A percentile compares a stretch with the other conserved stretches of the same genome.
Conservation (phyloP, 441 rosid species). For the Arabidopsis hybrid region DNA sequence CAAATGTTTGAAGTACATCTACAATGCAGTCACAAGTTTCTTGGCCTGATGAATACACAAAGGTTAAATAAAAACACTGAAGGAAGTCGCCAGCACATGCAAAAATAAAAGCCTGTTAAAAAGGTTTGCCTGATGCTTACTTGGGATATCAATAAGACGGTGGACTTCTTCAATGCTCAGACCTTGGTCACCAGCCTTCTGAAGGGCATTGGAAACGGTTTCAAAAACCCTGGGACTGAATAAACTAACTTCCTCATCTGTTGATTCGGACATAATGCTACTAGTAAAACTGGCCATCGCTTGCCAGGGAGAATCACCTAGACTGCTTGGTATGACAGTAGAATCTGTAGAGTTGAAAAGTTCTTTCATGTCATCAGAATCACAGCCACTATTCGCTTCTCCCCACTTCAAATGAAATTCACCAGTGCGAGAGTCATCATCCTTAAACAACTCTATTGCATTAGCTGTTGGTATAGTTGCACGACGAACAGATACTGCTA, state of each 20-base stretch:
- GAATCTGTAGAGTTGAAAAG: slow-evolving; percentile 47
- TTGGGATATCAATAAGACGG: slow-evolving; percentile 51
- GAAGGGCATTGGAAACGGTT: slow-evolving; percentile 62
- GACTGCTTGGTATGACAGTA: slow-evolving; percentile 51
- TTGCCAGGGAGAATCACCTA: slow-evolving; percentile 72
- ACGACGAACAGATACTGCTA: slow-evolving; percentile 62
- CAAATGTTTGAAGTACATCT: slow-evolving; percentile 87
- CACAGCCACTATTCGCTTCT: slow-evolving; percentile 48
- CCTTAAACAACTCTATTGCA: slow-evolving; percentile 62
- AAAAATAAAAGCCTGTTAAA: background rate
- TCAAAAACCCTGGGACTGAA: slow-evolving; percentile 61
- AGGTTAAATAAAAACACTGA: slow-evolving; percentile 22
- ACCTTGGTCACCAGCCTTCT: slow-evolving; percentile 97
- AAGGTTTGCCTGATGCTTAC: slow-evolving; percentile 44
- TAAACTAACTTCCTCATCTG: slow-evolving; percentile 48
- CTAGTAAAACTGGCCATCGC: slow-evolving; percentile 71
- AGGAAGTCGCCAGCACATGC: slow-evolving; percentile 15
- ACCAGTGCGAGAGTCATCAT: slow-evolving; percentile 54
- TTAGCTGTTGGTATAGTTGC: slow-evolving; percentile 53
- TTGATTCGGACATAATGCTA: slow-evolving; percentile 50
- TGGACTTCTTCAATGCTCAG: slow-evolving; percentile 73
- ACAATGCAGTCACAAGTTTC: slow-evolving; percentile 52
- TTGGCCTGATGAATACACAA: slow-evolving; percentile 54
- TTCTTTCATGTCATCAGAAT: slow-evolving; percentile 53
- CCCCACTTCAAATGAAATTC: slow-evolving; percentile 40